A percentile compares a stretch with the other conserved stretches of the same genome.
phyloP scores from a whole-genome alignment of 1,139 yeast species.

The Taphrina confusa region DNA sequence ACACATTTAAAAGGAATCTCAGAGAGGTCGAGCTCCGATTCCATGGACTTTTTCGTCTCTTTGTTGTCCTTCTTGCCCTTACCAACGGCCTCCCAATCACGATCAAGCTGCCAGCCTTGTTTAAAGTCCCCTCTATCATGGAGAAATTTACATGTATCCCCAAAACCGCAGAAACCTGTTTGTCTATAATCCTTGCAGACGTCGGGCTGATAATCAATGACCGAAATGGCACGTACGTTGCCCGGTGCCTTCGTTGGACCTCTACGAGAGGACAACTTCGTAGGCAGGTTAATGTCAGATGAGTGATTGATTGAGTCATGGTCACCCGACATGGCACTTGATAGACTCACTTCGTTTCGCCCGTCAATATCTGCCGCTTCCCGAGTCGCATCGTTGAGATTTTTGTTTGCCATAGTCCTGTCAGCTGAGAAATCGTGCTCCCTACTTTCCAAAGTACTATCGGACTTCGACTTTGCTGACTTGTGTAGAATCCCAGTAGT shows the following conservation, averaged over 20 bases:
- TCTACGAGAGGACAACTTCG: constrained; percentile 25
- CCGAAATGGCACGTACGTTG: constrained; percentile 67
- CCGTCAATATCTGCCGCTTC: constrained; percentile 28
- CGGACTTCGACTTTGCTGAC: neutral
- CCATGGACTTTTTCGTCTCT: neutral
- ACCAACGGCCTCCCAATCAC: constrained; percentile 65
- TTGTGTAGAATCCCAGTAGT: neutral
- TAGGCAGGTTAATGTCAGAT: constrained; percentile 41
- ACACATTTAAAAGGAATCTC: constrained; percentile 64
- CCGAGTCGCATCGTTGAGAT: constrained; percentile 31
- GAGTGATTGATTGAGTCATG: constrained; percentile 6
- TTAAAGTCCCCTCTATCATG: constrained; percentile 69
- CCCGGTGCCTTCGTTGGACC: constrained; percentile 53
- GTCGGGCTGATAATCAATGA: constrained; percentile 91
- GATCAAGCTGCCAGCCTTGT: constrained; percentile 66
- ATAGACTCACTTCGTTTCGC: constrained; percentile 34
- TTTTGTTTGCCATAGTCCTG: neutral
- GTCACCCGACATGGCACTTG: constrained; percentile 14
- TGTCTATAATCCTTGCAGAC: constrained; percentile 89
- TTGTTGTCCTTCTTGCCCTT: constrained; percentile 21
- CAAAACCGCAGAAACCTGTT: constrained; percentile 96
- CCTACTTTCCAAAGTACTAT: neutral
- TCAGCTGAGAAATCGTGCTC: constrained; percentile 3
- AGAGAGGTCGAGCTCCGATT: constrained; percentile 40
- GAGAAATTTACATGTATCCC: constrained; percentile 94